Evolutionary conservation across 2,329 filamentous ascomycete species (phyloP).

Genomic region (Penicillium sp.): DNA sequence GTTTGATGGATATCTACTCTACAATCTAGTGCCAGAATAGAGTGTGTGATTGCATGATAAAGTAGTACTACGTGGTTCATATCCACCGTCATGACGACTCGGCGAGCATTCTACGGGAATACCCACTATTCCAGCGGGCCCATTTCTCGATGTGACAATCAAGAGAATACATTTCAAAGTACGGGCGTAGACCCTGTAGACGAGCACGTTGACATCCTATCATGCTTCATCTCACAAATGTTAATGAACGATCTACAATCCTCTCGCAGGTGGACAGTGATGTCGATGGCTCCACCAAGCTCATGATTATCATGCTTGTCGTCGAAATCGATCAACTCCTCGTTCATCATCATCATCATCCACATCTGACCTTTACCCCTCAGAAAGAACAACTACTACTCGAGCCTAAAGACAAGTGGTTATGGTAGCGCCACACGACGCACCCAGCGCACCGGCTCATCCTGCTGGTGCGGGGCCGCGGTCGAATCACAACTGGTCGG

Average conservation of each 20-base stretch:
- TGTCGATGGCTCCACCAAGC: background rate
- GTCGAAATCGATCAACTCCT: background rate
- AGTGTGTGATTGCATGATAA: background rate
- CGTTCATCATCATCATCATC: background rate
- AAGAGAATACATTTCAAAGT: background rate
- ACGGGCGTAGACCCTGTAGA: background rate
- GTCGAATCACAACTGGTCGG: constrained; percentile 26
- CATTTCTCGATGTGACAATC: background rate
- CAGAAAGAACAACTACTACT: background rate
- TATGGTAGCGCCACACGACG: constrained; percentile 26
- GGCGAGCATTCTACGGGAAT: background rate
- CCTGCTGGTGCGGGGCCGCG: constrained; percentile 30
- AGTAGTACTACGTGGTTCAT: background rate
- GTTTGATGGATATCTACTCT: background rate
- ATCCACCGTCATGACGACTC: background rate
- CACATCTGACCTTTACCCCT: background rate
- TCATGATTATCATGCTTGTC: background rate
- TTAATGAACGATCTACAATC: background rate
- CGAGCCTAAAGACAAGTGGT: constrained; percentile 11
- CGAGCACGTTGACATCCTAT: background rate
- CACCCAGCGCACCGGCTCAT: constrained; percentile 28
- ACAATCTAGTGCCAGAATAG: background rate
- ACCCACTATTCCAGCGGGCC: background rate
- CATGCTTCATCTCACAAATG: background rate
- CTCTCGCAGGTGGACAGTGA: background rate